A percentile compares a stretch with the other conserved stretches of the same genome.
phyloP scores from a whole-genome alignment of 106 monocot species.

The Dactylorhiza incarnata region DNA sequence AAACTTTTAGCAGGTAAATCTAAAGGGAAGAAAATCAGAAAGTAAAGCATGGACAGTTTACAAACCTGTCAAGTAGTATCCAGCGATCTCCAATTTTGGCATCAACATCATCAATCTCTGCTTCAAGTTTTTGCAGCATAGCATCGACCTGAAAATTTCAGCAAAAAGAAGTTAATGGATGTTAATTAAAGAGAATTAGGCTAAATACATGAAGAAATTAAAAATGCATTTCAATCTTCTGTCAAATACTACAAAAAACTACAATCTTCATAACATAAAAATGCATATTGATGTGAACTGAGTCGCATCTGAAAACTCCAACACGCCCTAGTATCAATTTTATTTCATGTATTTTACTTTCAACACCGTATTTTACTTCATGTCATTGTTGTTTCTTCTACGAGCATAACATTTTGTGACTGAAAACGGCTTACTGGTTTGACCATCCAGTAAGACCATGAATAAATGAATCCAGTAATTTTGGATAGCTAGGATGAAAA shows the following conservation, averaged over 20 bases:
- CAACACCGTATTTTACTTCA: too few relatives aligned
- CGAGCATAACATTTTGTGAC: too few relatives aligned
- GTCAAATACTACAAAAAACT: not conserved
- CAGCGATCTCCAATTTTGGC: slow-evolving; percentile 86
- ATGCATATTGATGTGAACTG: not conserved
- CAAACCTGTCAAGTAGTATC: slow-evolving; percentile 86
- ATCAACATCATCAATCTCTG: slow-evolving; percentile 90
- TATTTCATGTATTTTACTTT: too few relatives aligned
- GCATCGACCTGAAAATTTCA: slow-evolving; percentile 53
- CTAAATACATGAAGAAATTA: not conserved
- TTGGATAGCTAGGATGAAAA: too few relatives aligned
- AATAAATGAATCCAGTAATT: too few relatives aligned
- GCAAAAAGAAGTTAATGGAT: not conserved
- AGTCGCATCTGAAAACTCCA: too few relatives aligned
- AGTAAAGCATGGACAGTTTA: not conserved
- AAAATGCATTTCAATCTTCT: not conserved
- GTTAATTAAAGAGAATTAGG: not conserved
- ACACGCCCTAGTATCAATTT: too few relatives aligned
- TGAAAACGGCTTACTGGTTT: too few relatives aligned
- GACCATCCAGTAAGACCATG: too few relatives aligned
- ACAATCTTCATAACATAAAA: not conserved
- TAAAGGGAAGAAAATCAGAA: not conserved
- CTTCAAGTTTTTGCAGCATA: slow-evolving; percentile 85
- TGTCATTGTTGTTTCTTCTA: too few relatives aligned
- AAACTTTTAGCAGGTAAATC: too few relatives aligned